Evolutionary conservation across 2,329 filamentous ascomycete genomes (phyloP).

Genomic region (Cladosporium sp.): DNA sequence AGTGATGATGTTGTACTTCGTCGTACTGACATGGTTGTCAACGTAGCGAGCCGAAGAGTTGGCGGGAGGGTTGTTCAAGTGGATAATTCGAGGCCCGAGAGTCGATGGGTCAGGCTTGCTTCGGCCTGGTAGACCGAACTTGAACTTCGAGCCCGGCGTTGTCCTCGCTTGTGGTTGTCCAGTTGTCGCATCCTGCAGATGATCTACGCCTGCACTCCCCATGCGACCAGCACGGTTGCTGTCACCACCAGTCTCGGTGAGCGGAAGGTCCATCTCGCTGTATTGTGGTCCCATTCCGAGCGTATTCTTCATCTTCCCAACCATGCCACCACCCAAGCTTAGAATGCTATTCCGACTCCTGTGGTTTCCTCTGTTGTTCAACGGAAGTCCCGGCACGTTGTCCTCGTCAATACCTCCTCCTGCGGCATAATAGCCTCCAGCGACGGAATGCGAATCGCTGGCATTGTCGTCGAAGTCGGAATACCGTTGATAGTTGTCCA

Average conservation of each 20-base stretch:
- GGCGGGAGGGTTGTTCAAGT: conserved; percentile 92
- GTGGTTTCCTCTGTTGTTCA: conserved; percentile 47
- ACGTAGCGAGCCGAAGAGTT: conserved; percentile 86
- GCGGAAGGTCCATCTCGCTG: conserved; percentile 95
- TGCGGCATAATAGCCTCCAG: conserved; percentile 67
- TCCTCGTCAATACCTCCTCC: conserved; percentile 57
- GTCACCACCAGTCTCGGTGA: conserved; percentile 70
- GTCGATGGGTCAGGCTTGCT: conserved; percentile 84
- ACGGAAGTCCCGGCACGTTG: conserved; percentile 44
- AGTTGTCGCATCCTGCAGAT: conserved; percentile 8
- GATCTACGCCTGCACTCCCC: conserved; percentile 36
- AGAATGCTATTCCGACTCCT: conserved; percentile 81
- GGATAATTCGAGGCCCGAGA: conserved; percentile 84
- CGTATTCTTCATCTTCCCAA: conserved; percentile 85
- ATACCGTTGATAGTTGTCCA: conserved; percentile 88
- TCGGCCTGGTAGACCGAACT: conserved; percentile 77
- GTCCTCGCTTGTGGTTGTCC: conserved; percentile 16
- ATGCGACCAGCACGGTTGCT: conserved; percentile 27
- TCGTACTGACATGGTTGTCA: conserved; percentile 95
- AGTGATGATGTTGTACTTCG: conserved; percentile 91
- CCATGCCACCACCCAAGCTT: conserved; percentile 76
- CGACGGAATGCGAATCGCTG: conserved; percentile 17
- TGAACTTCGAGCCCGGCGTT: conserved; percentile 73
- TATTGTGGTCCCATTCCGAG: conserved; percentile 82
- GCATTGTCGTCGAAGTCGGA: conserved; percentile 72